Percentiles rank a stretch among this genome's conserved stretches.
Evolutionary conservation across 2,329 filamentous ascomycete species (phyloP).

Genomic region (Corinectria fuckeliana): DNA sequence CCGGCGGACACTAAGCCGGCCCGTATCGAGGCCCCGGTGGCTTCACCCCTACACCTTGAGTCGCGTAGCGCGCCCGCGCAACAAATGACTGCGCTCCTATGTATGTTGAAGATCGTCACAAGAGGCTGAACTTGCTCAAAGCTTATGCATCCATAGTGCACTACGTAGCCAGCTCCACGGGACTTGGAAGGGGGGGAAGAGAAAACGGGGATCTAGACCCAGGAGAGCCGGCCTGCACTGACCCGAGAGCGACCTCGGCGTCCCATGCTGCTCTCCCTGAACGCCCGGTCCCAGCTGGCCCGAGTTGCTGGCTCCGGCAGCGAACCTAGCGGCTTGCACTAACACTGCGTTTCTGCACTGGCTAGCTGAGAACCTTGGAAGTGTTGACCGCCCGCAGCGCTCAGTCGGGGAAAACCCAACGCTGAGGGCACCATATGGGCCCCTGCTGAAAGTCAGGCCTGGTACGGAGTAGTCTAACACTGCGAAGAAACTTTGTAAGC

Average conservation of each 20-base stretch:
- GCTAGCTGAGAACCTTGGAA: conserved; percentile 8
- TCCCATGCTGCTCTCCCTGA: neutral
- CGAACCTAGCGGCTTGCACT: conserved; percentile 9
- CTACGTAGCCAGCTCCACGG: neutral
- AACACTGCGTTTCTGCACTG: conserved; percentile 3
- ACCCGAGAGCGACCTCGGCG: conserved; percentile 22
- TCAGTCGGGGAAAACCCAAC: conserved; percentile 6
- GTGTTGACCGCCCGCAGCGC: neutral
- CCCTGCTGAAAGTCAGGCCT: conserved; percentile 21
- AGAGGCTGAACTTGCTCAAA: neutral
- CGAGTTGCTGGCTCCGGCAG: conserved; percentile 10
- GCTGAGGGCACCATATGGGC: conserved; percentile 23
- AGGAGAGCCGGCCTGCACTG: conserved; percentile 34
- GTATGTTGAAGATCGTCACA: neutral
- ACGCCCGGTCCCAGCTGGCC: conserved; percentile 1
- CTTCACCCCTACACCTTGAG: neutral
- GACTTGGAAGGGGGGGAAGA: neutral
- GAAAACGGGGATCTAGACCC: conserved; percentile 26
- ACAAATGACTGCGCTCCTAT: neutral
- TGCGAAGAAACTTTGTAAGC: neutral
- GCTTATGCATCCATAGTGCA: neutral
- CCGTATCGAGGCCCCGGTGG: neutral
- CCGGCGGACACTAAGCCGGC: conserved; percentile 2
- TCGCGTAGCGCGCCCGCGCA: neutral
- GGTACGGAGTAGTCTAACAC: too few relatives aligned